Evolutionary conservation across 169 alveolate genomes (phyloP), one percentile per base, ranked within the genome.

Genomic region (Cryptosporidium sp.): DNA sequence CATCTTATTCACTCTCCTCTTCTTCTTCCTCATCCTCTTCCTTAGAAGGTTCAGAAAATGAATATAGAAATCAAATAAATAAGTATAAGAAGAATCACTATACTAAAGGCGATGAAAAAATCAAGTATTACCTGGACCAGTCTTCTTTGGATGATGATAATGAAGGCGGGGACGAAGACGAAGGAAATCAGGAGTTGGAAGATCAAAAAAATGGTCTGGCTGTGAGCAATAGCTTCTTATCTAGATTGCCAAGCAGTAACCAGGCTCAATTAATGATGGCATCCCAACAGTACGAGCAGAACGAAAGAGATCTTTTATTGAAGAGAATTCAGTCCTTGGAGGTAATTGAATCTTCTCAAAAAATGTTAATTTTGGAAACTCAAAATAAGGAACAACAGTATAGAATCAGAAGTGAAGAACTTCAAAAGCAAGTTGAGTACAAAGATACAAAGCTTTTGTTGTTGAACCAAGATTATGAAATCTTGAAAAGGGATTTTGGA

Each of bases 291-390:
- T 80, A 59, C 26, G 73, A 80, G 4, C 39, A 62, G 29, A 62
- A 67, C 43, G 89, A 80, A 26, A 59, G 74, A 18, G 89, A 80
- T 12, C 0, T 61, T 7, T 80, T 80, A 45, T 39, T 80, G 52
- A 80, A 65, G 14, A 59, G 75, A 45, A 80, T 80, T 14, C 89
- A 65, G 52, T 80, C 89, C 10, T 48, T 80, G 33, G 89, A 80
- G 35, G 89, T 80, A n/a, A 62, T 80, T 48, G 89, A 80, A n/a
- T 80, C 89, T 18, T 80, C 89, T 21, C 89, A 80, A 58, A 59
- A 80, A 29, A 80, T 80, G 89, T 41, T 80, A 41, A 65, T 80
- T 37, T 62, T 80, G 39, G 89, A 80, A 29, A 50, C 89, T 48
- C 89, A 80, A 65, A 80, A 80, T 80, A 59, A 43, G 26, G 89